Conservation (phyloP, 2,329 filamentous ascomycete species). For the Myriosclerotinia scirpicola region DNA sequence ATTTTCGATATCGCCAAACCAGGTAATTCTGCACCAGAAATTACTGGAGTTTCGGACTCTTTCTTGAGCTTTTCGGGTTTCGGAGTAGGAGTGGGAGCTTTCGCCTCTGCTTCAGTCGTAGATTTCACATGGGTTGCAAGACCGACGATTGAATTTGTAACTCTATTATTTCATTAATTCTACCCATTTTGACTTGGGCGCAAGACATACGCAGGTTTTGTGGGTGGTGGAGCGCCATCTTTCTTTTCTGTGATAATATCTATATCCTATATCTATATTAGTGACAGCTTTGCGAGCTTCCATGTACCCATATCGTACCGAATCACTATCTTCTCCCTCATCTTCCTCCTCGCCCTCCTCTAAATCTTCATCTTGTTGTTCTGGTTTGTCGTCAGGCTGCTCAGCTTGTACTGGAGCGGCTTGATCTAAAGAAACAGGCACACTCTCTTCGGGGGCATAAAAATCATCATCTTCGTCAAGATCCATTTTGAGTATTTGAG, state of each 20-base stretch:
- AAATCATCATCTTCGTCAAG: slow-evolving; percentile 69
- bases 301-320: slow-evolving; percentile 47
- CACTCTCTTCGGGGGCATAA: slow-evolving; percentile 60
- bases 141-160: slow-evolving; percentile 43
- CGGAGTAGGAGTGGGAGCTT: slow-evolving; percentile 43
- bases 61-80: slow-evolving; percentile 51
- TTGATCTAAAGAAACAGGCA: slow-evolving; percentile 33
- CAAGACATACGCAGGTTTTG: slow-evolving; percentile 45
- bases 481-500: slow-evolving; percentile 52
- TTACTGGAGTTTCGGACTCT: slow-evolving; percentile 38
- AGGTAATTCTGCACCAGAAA: slow-evolving; percentile 52
- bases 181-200: slow-evolving; percentile 9
- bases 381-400: slow-evolving; percentile 38
- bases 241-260: slow-evolving; percentile 68
- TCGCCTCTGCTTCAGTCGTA: slow-evolving; percentile 51
- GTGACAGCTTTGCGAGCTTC: slow-evolving; percentile 5
- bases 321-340: slow-evolving; percentile 55
- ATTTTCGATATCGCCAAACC: slow-evolving; percentile 78
- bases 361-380: slow-evolving; percentile 52
- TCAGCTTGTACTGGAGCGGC: slow-evolving; percentile 33
- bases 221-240: slow-evolving; percentile 58
- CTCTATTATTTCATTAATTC: slow-evolving; percentile 25
- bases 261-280: slow-evolving; percentile 52
- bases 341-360: slow-evolving; percentile 66
- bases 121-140: slow-evolving; percentile 42